Conservation (phyloP, 192 early-diverging fungal species). For the Dispira parvispora region DNA sequence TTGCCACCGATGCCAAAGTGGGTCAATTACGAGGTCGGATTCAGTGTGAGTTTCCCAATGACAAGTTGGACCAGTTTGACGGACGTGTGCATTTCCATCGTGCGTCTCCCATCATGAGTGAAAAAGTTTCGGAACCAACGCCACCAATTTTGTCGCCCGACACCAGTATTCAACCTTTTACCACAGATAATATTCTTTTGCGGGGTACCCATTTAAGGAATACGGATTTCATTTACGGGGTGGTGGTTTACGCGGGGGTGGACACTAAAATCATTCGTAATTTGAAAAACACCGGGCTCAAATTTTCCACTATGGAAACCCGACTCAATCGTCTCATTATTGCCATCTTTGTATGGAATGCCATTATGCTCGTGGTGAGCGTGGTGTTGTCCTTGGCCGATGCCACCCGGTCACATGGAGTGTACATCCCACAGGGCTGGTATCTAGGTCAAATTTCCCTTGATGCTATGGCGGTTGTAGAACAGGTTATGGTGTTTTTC, state of each 20-base stretch:
- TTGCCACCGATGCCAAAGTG: slow-evolving; percentile 29
- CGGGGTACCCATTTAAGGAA: slow-evolving; percentile 75
- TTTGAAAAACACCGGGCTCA: slow-evolving; percentile 51
- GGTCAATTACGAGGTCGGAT: slow-evolving; percentile 25
- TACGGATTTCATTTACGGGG: slow-evolving; percentile 58
- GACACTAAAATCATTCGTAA: slow-evolving; percentile 55
- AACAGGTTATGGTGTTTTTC: slow-evolving; percentile 27
- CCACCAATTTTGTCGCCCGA: not conserved
- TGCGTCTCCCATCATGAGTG: slow-evolving; percentile 13
- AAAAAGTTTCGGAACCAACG: not conserved
- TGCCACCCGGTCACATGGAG: not conserved
- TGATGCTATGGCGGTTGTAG: slow-evolving; percentile 14
- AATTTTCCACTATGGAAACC: slow-evolving; percentile 58
- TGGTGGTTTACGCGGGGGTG: slow-evolving; percentile 55
- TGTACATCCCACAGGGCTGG: slow-evolving; percentile 24
- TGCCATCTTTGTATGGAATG: slow-evolving; percentile 39
- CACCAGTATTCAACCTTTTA: slow-evolving; percentile 37
- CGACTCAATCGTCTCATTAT: slow-evolving; percentile 67
- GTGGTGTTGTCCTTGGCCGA: slow-evolving; percentile 28
- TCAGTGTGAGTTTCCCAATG: slow-evolving; percentile 53
- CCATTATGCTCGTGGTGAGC: slow-evolving; percentile 34
- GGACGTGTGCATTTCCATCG: slow-evolving; percentile 47
- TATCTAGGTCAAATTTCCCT: slow-evolving; percentile 22
- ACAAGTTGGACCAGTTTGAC: slow-evolving; percentile 72
- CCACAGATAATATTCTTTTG: slow-evolving; percentile 63